Evolutionary conservation across 1,284 basidiomycete species (phyloP), one percentile per base, ranked within the genome.

Genomic region (Ceratobasidium sp.): DNA sequence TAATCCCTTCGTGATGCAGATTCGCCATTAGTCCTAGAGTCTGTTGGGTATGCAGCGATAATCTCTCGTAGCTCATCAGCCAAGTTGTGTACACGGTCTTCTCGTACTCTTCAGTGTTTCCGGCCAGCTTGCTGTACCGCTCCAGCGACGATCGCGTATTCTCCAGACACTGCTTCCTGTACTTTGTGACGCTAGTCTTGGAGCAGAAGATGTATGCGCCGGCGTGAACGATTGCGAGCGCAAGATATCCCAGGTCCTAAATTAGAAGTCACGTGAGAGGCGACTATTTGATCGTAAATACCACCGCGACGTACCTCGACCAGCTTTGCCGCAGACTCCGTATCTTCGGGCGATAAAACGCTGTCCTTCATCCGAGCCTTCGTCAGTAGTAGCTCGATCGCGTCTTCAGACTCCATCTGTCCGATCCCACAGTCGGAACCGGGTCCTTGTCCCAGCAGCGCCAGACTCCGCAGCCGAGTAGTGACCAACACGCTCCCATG

Each of bases 401-500:
- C 55, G 12, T 72, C 70, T 15, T 72, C 58, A n/a, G 58, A 23
- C 10, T 46, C n/a, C 70, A 72, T 72, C 2, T 15, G 5, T 26
- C 33, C 42, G 12, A 72, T n/a, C 4, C 40, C 23, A 28, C 56
- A 49, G 15, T 58, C 56, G 6, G 42, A 44, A 13, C 39, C 46
- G 6, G 55, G 70, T 7, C 70, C 70, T 23, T 33, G 39, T 9
- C 40, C 58, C 20, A 49, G 40, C 13, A 33, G n/a, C 1, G 44
- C 42, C 18, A 72, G 6, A 15, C 33, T n/a, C 1, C 9, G 12
- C 6, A 49, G 5, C 6, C 70, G 70, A 2, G 70, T 72, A 3
- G 70, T 72, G 42, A 72, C 28, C 5, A 72, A n/a, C 3, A 72
- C 20, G 26, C 56, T 72, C 3, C 70, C 70, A 55, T 61, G 70